Evolutionary conservation across 2,329 filamentous ascomycete genomes (phyloP), one percentile per base, ranked within the genome.

Genomic region (Colletotrichum lindemuthianum): DNA sequence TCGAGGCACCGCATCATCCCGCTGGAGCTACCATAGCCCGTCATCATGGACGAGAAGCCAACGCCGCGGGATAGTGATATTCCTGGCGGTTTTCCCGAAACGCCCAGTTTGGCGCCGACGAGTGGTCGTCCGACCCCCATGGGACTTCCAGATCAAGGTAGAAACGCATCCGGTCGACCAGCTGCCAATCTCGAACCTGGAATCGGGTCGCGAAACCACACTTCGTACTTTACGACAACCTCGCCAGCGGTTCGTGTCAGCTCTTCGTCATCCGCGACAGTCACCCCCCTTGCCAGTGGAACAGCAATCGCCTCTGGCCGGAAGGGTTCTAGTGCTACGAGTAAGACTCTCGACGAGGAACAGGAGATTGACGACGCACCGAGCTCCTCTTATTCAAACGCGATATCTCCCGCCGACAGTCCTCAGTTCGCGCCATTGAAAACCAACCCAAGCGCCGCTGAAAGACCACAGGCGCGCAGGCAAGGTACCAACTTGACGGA

Each of bases 401-500:
- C 43, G 15, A 8, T 34, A 34, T 52, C 47, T 10, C 36, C 56
- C 2, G 40, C 47, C n/a, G 63, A 66, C 2, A 57, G 32, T 2
- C 60, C 70, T 1, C 51, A 71, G 2, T 73, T 74, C 33, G 71
- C 72, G 3, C 67, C 73, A 2, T 67, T 78, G 5, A 77, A 72
- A 53, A 70, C 70, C 4, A 52, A 65, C 24, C 56, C 65, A 2
- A 56, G 60, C 4, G 57, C 66, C 3, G 33, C 69, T 12, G 65
- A 71, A 8, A 70, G 65, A 8, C 70, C 70, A 0, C 39, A 63
- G 0, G 47, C 75, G 0, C 65, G 70, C 33, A 73, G 68, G 32
- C 70, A 68, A 15, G 70, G 66, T n/a, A 74, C 70, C 1, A 61
- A 63, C 2, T 71, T 71, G 4, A 81, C 76, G 2, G 84, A 87